These are phyloP conservation scores for Oryza brachyantha DNA, from an alignment of 176 grass and related monocot genomes.

Conservation along the genomic window DNA sequence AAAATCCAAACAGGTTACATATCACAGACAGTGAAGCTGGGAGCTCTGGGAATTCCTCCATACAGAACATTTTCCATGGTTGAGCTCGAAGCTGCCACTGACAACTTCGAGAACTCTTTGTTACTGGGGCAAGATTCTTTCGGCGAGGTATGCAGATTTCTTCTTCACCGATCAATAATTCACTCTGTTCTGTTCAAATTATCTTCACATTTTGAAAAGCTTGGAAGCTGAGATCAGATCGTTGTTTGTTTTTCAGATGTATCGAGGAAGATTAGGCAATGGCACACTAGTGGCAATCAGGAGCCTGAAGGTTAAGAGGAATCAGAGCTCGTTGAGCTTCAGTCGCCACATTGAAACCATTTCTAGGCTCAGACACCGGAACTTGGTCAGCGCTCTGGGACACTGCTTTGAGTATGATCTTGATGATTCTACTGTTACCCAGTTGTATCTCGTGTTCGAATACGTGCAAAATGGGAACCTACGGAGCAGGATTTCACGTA, in stretches of 20 bases:
- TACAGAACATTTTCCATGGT: slow-evolving; percentile 87
- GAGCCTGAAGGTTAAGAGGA: slow-evolving; percentile 75
- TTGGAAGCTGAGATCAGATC: not conserved
- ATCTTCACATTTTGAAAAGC: not conserved
- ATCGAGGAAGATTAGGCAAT: slow-evolving; percentile 68
- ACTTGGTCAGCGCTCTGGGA: slow-evolving; percentile 77
- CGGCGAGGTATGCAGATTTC: slow-evolving; percentile 56
- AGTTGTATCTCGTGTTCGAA: slow-evolving; percentile 81
- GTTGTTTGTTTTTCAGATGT: slow-evolving; percentile 53
- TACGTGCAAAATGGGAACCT: slow-evolving; percentile 74
- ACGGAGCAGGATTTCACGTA: slow-evolving; percentile 82
- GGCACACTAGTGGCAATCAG: slow-evolving; percentile 75
- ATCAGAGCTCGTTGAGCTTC: slow-evolving; percentile 60
- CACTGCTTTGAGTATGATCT: slow-evolving; percentile 92
- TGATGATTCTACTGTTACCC: slow-evolving; percentile 65
- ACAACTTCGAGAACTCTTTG: slow-evolving; percentile 87
- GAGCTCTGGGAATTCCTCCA: slow-evolving; percentile 76
- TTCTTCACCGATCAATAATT: not conserved
- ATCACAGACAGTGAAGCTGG: slow-evolving; percentile 79
- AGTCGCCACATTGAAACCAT: slow-evolving; percentile 79
- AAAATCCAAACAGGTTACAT: slow-evolving; percentile 61
- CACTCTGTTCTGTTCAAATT: not conserved
- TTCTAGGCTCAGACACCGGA: slow-evolving; percentile 83
- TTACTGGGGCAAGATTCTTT: slow-evolving; percentile 73
- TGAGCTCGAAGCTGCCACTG: slow-evolving; percentile 82